Conservation (phyloP, 148 eudicot species). For the Rhododendron griersonianum region DNA sequence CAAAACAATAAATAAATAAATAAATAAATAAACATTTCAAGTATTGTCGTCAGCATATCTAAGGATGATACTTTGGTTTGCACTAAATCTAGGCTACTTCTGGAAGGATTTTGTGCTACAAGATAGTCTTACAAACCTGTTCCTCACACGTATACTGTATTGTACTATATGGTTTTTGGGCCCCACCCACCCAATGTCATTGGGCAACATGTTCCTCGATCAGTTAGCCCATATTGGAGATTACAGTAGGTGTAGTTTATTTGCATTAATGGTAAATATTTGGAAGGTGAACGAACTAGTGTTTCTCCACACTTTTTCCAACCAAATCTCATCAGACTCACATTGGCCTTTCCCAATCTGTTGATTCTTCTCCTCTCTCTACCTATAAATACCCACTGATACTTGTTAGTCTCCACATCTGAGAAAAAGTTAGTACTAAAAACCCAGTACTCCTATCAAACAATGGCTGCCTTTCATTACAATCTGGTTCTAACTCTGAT, state of each 20-base stretch:
- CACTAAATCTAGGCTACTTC: too few species aligned
- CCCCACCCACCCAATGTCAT: background rate
- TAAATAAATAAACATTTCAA: too few species aligned
- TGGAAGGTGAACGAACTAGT: background rate
- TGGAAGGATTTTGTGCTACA: background rate
- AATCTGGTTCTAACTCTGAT: too few species aligned
- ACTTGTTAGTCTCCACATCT: background rate
- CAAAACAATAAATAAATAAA: too few species aligned
- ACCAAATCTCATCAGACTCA: background rate
- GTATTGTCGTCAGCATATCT: background rate
- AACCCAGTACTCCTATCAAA: too few species aligned
- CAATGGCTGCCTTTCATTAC: too few species aligned
- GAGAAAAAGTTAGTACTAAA: background rate
- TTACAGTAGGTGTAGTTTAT: background rate
- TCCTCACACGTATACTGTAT: background rate
- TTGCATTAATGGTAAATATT: background rate
- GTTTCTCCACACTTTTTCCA: constrained; percentile 2
- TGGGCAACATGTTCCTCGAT: too few species aligned
- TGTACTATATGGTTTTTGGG: background rate
- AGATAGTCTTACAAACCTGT: background rate
- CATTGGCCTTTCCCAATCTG: background rate
- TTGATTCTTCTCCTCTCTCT: background rate
- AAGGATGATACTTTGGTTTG: too few species aligned
- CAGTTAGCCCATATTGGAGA: too few species aligned
- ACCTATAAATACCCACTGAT: background rate